These are phyloP conservation scores for Blastocystis sp. DNA, from an alignment of 352 stramenopile genomes.

Conservation along the genomic window DNA sequence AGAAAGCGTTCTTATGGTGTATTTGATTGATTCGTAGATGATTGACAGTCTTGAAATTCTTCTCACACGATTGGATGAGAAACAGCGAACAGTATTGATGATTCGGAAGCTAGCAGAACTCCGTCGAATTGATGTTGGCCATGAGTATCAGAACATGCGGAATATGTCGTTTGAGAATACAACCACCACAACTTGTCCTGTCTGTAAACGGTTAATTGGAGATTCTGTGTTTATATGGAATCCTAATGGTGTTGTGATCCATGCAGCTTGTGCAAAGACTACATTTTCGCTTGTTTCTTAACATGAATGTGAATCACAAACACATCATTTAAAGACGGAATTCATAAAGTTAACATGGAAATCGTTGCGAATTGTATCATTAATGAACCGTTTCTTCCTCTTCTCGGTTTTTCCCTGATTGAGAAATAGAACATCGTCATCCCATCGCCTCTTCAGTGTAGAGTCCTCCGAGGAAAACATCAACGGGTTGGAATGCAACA, in stretches of 20 bases:
- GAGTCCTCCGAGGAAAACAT: slow-evolving; percentile 65
- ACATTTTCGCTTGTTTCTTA: neutral
- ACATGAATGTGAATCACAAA: neutral
- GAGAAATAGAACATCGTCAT: slow-evolving; percentile 99
- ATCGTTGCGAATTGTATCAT: slow-evolving; percentile 98
- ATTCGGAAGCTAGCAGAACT: neutral
- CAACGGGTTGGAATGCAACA: slow-evolving; percentile 83
- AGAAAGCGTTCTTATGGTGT: neutral
- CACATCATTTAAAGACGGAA: slow-evolving; percentile 72
- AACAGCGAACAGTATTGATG: neutral
- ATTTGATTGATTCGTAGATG: neutral
- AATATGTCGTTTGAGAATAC: neutral
- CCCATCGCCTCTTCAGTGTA: slow-evolving; percentile 78
- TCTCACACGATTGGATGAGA: neutral
- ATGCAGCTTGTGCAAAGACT: neutral
- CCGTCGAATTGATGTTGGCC: neutral
- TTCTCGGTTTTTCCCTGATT: slow-evolving; percentile 89
- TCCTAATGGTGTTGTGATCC: neutral
- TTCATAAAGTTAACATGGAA: slow-evolving; percentile 97
- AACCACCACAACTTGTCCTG: neutral
- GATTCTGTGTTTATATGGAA: slow-evolving; percentile 24
- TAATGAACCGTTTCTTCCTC: slow-evolving; percentile 94
- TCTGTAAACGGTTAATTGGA: neutral
- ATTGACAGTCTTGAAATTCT: neutral
- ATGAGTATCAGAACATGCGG: slow-evolving; percentile 23